These are phyloP conservation scores for Penicillium sp. DNA, from an alignment of 2,329 filamentous ascomycete species.

Conservation along the genomic window DNA sequence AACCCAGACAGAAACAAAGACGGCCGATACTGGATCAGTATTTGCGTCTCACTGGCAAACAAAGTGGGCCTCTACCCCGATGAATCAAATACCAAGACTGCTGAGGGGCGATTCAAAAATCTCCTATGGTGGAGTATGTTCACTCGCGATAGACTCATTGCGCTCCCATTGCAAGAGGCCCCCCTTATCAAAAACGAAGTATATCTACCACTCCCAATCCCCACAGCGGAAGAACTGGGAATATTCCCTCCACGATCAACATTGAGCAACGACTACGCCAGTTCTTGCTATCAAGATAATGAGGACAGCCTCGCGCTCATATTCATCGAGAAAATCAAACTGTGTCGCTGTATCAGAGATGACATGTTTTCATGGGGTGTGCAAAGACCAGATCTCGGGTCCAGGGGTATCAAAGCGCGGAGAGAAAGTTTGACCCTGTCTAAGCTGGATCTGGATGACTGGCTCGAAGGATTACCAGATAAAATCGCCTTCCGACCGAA, in stretches of 20 bases:
- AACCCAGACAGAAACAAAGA: constrained; percentile 90
- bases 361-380: constrained; percentile 54
- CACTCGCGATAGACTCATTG: constrained; percentile 84
- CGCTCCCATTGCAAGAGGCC: constrained; percentile 81
- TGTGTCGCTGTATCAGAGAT: constrained; percentile 78
- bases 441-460: not conserved
- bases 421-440: not conserved
- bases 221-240: not conserved
- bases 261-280: not conserved
- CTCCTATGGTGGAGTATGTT: constrained; percentile 93
- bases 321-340: constrained; percentile 81
- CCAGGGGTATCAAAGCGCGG: not conserved
- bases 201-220: constrained; percentile 73
- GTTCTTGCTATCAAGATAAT: constrained; percentile 46
- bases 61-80: constrained; percentile 6
- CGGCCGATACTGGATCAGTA: constrained; percentile 82
- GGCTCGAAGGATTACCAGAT: not conserved
- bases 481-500: constrained; percentile 36
- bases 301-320: constrained; percentile 73
- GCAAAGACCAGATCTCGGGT: not conserved
- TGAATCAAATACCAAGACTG: not conserved
- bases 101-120: constrained; percentile 64
- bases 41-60: constrained; percentile 7
- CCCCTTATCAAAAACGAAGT: constrained; percentile 84
- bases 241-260: not conserved